Base-by-base conservation (phyloP, 2,329 filamentous ascomycete species). In the Arthroderma sp. region DNA sequence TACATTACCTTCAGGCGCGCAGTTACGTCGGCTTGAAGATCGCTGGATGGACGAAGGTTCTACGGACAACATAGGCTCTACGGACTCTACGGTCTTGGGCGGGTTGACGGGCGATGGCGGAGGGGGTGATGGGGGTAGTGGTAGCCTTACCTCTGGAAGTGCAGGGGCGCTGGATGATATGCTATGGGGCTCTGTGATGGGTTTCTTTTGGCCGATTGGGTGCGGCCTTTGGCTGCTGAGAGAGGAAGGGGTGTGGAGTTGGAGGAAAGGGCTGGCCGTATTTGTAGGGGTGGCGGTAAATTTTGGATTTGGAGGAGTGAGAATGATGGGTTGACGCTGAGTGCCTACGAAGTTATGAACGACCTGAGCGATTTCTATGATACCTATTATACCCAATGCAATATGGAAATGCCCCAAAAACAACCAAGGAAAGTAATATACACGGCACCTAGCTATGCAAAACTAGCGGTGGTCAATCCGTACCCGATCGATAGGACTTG, bases 201-300 rank as follows among this genome's bases (percentile, higher is more conserved):
- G 91, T 0, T 98, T 96, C 69, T 83, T 98, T 61, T 96, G 89
- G 78, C 91, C 91, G 3, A 64, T 96, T 6, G 89, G 85, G 0
- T 87, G 85, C 55, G 69, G 89, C 46, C 79, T 82, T 43, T 95
- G 88, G 86, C 68, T 93, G 41, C 74, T 89, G 52, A 73, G 88
- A 48, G 85, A 94, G 62, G 84, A 91, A 47, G 87, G 85, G 1
- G 80, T 96, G 48, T 94, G 87, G 78, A 83, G 80, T 49, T 78
- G 83, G 57, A 73, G 88, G 56, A 83, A 86, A 70, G 81, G 87
- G 60, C 77, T 94, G 55, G 89, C 89, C 53, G 85, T 96, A 10
- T 78, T 84, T 42, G 81, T 87, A 38, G 91, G 91, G 0, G 78
- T 95, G 15, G 61, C 88, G 48, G 71, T 96, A 34, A 91, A 89